Evolutionary conservation across 2,329 filamentous ascomycete species (phyloP).

Genomic region (Calonectria multiphialidica): DNA sequence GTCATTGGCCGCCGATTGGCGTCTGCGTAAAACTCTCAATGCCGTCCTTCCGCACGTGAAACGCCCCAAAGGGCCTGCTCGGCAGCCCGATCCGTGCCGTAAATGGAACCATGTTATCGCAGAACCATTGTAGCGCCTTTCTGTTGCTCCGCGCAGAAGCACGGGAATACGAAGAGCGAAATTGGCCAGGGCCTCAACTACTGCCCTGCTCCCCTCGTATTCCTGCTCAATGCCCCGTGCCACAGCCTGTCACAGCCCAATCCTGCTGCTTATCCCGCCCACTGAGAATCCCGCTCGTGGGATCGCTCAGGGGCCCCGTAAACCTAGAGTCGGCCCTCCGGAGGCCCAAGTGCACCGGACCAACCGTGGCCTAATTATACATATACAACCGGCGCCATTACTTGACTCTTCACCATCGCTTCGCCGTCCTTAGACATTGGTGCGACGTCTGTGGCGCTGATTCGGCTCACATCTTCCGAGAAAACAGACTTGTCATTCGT

Average conservation of each 20-base stretch:
- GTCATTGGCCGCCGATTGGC: conserved; percentile 6
- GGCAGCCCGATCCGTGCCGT: conserved; percentile 13
- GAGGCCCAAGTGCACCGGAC: neutral
- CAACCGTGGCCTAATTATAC: neutral
- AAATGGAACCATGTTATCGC: neutral
- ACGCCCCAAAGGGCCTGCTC: neutral
- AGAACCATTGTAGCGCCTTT: neutral
- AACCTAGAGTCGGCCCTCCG: neutral
- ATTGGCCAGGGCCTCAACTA: neutral
- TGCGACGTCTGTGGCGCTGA: neutral
- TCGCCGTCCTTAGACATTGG: neutral
- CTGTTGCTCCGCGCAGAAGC: neutral
- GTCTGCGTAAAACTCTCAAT: conserved; percentile 4
- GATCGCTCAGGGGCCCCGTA: neutral
- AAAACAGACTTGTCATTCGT: neutral
- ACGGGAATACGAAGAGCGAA: neutral
- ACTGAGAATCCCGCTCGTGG: neutral
- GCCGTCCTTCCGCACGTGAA: conserved; percentile 5
- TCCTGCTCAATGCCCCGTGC: neutral
- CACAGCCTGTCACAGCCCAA: neutral
- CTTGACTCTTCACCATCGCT: neutral
- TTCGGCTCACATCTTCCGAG: neutral
- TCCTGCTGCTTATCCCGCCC: neutral
- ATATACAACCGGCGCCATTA: neutral
- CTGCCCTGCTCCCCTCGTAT: conserved; percentile 10